Conservation (phyloP, 208 protist species). For the Trypanosoma congolense region DNA sequence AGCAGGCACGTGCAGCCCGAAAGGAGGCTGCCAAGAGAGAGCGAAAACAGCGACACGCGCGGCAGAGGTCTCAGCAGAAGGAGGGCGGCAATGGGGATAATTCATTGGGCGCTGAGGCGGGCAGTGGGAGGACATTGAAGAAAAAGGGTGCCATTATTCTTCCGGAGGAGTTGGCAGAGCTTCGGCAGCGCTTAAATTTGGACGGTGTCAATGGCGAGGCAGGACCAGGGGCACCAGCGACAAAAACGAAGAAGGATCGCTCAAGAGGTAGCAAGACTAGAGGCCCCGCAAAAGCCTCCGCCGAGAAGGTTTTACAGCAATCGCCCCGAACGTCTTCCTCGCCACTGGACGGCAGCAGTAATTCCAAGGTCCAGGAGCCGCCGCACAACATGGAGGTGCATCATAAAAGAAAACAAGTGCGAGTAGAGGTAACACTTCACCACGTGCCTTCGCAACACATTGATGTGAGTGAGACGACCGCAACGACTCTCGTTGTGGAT, state of each 20-base stretch:
- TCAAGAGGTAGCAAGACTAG: slow-evolving; percentile 3
- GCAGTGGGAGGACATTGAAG: slow-evolving; percentile 10
- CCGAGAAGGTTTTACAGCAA: not conserved
- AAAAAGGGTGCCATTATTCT: slow-evolving; percentile 65
- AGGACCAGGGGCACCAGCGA: too few species aligned
- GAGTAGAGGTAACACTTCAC: slow-evolving; percentile 74
- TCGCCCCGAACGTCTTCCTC: slow-evolving; percentile 9
- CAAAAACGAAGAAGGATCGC: not conserved
- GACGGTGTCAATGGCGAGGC: too few species aligned
- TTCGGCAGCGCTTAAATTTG: slow-evolving; percentile 39
- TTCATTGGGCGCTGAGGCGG: not conserved
- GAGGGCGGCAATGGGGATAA: slow-evolving; percentile 1
- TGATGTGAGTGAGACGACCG: slow-evolving; percentile 59
- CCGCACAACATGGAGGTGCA: slow-evolving; percentile 70
- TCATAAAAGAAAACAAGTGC: slow-evolving; percentile 72
- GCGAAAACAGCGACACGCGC: slow-evolving; percentile 34
- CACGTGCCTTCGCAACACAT: slow-evolving; percentile 72
- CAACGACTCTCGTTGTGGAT: slow-evolving; percentile 57
- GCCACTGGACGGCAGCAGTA: not conserved
- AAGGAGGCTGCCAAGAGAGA: slow-evolving; percentile 52
- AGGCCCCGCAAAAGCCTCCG: not conserved
- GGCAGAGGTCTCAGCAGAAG: slow-evolving; percentile 18
- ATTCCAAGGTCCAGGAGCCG: slow-evolving; percentile 31
- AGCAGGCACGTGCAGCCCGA: slow-evolving; percentile 38
- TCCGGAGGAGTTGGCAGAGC: slow-evolving; percentile 59